Percentiles rank a stretch among this genome's conserved stretches.
Conservation (phyloP, 805 yeast genomes). For the Cyberlindnera misumaiensis region DNA sequence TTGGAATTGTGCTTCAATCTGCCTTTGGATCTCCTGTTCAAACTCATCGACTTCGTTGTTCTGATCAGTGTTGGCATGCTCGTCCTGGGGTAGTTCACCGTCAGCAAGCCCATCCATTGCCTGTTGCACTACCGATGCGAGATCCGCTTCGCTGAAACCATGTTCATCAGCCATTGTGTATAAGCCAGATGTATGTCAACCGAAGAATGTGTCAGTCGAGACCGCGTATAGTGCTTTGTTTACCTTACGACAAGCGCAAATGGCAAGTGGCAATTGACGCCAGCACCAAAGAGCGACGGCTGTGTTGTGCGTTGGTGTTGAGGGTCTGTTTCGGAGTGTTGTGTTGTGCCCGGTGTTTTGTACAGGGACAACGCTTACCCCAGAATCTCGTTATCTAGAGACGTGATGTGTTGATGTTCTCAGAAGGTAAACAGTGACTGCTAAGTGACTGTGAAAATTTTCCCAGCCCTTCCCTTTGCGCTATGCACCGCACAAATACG, state of each 20-base stretch:
- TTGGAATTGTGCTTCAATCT: constrained; percentile 17
- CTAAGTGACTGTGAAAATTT: constrained; percentile 28
- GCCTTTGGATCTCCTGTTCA: constrained; percentile 21
- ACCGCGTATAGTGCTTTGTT: background rate
- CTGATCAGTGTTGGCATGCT: constrained; percentile 1
- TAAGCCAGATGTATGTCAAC: background rate
- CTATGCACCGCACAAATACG: background rate
- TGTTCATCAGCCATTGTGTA: background rate
- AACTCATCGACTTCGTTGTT: constrained; percentile 13
- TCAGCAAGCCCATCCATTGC: constrained; percentile 27
- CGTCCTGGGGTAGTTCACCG: constrained; percentile 2
- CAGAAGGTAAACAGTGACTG: constrained; percentile 20
- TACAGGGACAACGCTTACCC: background rate
- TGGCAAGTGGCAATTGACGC: too few relatives aligned
- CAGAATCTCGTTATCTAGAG: constrained; percentile 3
- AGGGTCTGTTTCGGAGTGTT: background rate
- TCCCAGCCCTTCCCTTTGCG: constrained; percentile 4
- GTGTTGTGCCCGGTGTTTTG: background rate
- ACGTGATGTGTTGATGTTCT: constrained; percentile 19
- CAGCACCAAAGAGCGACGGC: too few relatives aligned
- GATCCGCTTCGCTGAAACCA: constrained; percentile 24
- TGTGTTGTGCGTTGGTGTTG: too few relatives aligned
- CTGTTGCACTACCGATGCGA: constrained; percentile 33
- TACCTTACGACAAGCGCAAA: background rate
- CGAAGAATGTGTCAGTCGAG: background rate